These are phyloP conservation scores for Magnusiomyces ingens DNA, from an alignment of 1,139 yeast genomes.

Conservation along the genomic window DNA sequence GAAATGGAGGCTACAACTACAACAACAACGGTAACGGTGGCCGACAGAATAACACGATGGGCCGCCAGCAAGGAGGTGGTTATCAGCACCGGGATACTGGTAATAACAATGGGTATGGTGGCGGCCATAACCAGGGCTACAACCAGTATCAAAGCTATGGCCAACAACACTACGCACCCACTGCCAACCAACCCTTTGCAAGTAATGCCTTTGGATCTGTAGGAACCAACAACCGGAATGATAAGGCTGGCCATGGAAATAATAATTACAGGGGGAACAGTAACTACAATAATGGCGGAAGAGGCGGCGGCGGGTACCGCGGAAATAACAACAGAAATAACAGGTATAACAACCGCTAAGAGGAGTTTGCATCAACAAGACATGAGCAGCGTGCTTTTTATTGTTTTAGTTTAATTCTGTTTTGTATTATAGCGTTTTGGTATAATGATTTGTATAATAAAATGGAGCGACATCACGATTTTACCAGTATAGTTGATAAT, in stretches of 20 bases:
- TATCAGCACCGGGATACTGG: neutral
- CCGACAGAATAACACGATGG: constrained; percentile 9
- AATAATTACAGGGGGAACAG: constrained; percentile 12
- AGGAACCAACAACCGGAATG: neutral
- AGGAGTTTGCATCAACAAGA: neutral
- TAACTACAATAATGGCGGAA: constrained; percentile 12
- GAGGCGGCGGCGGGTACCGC: constrained; percentile 11
- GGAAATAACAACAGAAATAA: constrained; percentile 14
- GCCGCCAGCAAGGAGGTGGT: constrained; percentile 3
- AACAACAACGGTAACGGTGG: constrained; percentile 9
- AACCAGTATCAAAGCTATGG: neutral
- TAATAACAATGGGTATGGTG: neutral
- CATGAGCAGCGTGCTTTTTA: neutral
- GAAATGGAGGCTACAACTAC: constrained; percentile 8
- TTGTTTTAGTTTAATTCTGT: neutral
- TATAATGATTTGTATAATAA: too few species aligned
- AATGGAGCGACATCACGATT: too few species aligned
- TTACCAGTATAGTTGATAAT: too few species aligned
- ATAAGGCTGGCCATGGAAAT: neutral
- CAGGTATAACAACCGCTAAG: neutral
- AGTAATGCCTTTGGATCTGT: constrained; percentile 4
- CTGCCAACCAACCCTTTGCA: constrained; percentile 2
- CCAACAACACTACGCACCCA: constrained; percentile 3
- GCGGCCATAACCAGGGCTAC: neutral
- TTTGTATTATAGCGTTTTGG: too few species aligned